Conservation (phyloP, 78 protist genomes). For the Bodo saltans region DNA sequence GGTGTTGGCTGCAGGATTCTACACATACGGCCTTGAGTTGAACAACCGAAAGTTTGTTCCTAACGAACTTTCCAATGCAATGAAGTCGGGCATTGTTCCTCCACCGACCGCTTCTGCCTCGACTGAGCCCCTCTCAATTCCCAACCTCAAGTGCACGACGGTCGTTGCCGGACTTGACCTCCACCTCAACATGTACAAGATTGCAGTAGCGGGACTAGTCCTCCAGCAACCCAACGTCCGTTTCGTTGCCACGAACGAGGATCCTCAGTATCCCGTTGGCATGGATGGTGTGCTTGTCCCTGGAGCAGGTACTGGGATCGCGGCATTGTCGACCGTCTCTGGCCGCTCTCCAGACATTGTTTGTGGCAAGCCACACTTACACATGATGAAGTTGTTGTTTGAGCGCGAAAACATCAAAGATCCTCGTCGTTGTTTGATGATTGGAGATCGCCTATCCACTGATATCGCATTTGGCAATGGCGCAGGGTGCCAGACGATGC, state of each 20-base stretch:
- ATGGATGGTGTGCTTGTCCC: background rate
- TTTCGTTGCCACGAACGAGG: background rate
- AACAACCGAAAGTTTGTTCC: background rate
- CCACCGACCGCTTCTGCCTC: background rate
- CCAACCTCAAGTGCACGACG: background rate
- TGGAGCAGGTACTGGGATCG: background rate
- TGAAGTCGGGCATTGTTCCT: background rate
- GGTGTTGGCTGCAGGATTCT: background rate
- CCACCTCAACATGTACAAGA: background rate
- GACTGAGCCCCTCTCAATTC: background rate
- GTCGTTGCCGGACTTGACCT: background rate
- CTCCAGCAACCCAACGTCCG: too few species aligned
- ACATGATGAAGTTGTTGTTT: background rate
- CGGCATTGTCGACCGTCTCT: background rate
- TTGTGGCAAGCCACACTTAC: background rate
- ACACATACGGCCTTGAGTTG: background rate
- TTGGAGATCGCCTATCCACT: background rate
- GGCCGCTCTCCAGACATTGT: background rate
- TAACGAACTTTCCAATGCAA: background rate
- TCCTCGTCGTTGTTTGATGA: background rate
- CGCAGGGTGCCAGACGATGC: background rate
- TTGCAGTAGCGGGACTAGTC: background rate
- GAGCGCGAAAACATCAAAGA: background rate
- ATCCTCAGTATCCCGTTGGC: background rate
- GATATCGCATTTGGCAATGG: background rate